phyloP scores from a whole-genome alignment of 78 protist genomes.

The Planoprotostelium fungivorum region DNA sequence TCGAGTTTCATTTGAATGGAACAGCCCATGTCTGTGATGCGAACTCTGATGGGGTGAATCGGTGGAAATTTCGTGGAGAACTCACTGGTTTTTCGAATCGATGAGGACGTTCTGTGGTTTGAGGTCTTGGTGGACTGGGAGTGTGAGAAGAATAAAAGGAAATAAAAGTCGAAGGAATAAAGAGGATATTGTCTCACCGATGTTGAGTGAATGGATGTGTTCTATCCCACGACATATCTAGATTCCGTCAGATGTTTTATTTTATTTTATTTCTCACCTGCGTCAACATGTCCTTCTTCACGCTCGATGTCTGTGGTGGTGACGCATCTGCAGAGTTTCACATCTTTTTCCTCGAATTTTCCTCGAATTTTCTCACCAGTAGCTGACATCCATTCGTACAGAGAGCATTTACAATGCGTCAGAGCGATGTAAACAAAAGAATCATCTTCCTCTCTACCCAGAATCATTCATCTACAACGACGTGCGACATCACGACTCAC shows the following conservation, averaged over 20 bases:
- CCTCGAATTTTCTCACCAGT: neutral
- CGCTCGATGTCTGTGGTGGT: neutral
- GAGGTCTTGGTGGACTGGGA: neutral
- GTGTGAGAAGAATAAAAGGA: too few species aligned
- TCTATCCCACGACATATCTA: neutral
- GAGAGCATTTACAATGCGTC: neutral
- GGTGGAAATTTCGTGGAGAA: neutral
- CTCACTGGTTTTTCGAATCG: neutral
- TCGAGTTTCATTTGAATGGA: neutral
- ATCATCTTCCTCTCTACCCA: neutral
- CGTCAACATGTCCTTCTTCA: neutral
- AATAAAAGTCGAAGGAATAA: neutral
- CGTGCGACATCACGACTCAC: neutral
- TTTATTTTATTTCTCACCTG: too few species aligned
- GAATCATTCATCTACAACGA: neutral
- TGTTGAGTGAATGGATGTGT: neutral
- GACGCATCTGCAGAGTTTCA: neutral
- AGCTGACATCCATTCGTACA: neutral
- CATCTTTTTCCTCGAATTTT: neutral
- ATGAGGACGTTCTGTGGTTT: neutral
- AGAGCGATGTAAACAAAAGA: neutral
- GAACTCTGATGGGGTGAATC: neutral
- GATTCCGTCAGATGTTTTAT: too few species aligned
- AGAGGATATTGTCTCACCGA: too few species aligned
- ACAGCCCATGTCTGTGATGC: neutral